Evolutionary conservation across 805 yeast genomes (phyloP), one percentile per base, ranked within the genome.

Genomic region (Blastobotrys parvus): DNA sequence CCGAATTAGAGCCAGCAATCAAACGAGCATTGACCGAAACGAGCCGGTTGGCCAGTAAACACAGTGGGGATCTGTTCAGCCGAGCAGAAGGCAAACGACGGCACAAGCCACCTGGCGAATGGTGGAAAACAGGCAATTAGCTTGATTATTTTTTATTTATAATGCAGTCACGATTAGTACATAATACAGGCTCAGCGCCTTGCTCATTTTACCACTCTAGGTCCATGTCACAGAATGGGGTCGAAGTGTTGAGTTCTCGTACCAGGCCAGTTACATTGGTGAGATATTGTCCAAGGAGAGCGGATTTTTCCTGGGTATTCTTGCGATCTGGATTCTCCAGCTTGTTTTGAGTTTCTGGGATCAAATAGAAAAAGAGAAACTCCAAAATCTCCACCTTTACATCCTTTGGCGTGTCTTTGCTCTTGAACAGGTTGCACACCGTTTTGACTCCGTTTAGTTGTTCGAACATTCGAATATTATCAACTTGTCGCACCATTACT

Each of bases 311-410:
- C 17, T 60, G 59, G 37, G 69, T 71, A 10, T 70, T 65, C 40
- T 64, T 59, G 30, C 76, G 39, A 25, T 46, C 46, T 33, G 50
- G 20, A 34, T 45, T 45, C 22, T 39, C 31, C 38, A 46, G 52
- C 25, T 50, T 46, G 7, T 46, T 39, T 30, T 47, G 42, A 1
- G 72, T 61, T 57, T 81, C 90, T 10, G 86, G 87, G 6, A 76
- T 68, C 43, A 82, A 60, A 54, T 82, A 82, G 56, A 81, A 79
- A 43, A 82, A 74, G 41, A 82, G 62, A 56, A 82, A 82, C 61
- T 82, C 89, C 39, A 82, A 68, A 10, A 78, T 70, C 51, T 78
- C 76, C 49, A 80, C 73, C 51, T 79, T 78, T 11, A 81, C 71
- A 27, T 70, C 70, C 51, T 78, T 78, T 34, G 73, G 54, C 3